Base-by-base conservation (phyloP, 1,284 basidiomycete genomes). In the Microbotryum scabiosae region DNA sequence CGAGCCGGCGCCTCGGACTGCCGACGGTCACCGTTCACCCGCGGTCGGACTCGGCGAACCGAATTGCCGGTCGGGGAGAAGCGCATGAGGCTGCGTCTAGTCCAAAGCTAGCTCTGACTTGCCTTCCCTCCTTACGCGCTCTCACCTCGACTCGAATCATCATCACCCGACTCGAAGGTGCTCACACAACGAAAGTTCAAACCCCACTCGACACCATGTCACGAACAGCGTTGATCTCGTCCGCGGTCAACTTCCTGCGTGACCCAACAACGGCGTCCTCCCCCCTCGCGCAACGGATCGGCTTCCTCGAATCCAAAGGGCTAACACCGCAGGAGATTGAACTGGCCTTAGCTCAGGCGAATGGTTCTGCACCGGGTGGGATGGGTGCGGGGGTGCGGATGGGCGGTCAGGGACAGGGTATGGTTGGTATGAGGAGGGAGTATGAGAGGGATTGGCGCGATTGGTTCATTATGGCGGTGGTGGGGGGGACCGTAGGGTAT, bases 241-340 rank as follows among this genome's bases (percentile, higher is more conserved):
- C 49, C 9, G 71, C 71, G 25, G 61, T 72, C 26, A 52, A 63
- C 21, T 72, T 72, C 61, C 67, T 72, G 14, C 67, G 69, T 20
- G 71, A 72, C 56, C 70, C 71, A 0, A 59, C 61, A 2, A 77
- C 80, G 28, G 73, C 76, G 73, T 79, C 84, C 30, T 88, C 90
- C 2, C 79, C 90, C 2, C 76, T 97, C 41, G 82, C 86, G 5
- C 89, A 94, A 74, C 83, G 89, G 54, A 82, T 98, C 55, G 85
- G 90, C 71, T 98, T 97, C 78, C 82, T 98, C 26, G 88, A 97
- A 73, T 87, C 90, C 6, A 97, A 97, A 75, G 94, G 94, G 2
- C 79, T 98, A 28, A 86, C 84, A 0, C 80, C 82, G 20, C 74
- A 80, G 16, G 94, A 98, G 76, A 93, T 97, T 65, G 90, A 97